phyloP scores from a whole-genome alignment of 257 asterid genomes.

The Rubia yunnanensis region DNA sequence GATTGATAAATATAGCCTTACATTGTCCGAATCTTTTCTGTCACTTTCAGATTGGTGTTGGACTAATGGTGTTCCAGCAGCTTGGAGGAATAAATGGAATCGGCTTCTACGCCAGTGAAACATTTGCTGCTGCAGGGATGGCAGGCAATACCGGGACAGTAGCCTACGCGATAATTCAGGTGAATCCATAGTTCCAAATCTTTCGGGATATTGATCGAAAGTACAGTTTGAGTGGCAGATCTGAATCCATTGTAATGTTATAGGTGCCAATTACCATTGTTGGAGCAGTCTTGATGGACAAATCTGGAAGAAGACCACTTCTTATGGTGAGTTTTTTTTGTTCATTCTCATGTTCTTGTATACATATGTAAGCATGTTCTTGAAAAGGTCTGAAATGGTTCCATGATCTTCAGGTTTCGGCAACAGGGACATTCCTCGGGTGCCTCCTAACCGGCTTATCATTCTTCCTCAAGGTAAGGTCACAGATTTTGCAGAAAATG shows the following conservation, averaged over 20 bases:
- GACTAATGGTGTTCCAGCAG: constrained; percentile 77
- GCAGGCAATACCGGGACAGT: constrained; percentile 59
- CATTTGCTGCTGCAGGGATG: constrained; percentile 63
- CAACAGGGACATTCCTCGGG: constrained; percentile 65
- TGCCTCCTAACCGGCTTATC: constrained; percentile 60
- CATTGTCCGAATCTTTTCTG: not conserved
- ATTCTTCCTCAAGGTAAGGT: constrained; percentile 59
- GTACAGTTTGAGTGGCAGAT: not conserved
- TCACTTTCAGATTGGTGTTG: constrained; percentile 53
- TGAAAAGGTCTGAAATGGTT: not conserved
- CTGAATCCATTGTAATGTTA: not conserved
- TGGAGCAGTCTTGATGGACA: constrained; percentile 77
- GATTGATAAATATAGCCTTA: not conserved
- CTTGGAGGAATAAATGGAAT: constrained; percentile 72
- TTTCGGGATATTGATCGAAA: not conserved
- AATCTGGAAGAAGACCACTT: constrained; percentile 72
- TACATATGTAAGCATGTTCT: not conserved
- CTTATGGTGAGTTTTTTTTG: constrained; percentile 35
- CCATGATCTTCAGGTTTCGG: constrained; percentile 43
- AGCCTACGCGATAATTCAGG: constrained; percentile 71
- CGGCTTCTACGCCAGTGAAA: constrained; percentile 66
- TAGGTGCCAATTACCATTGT: constrained; percentile 64
- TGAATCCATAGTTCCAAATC: constrained; percentile 12
- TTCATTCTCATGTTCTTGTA: not conserved
- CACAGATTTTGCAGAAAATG: not conserved